phyloP scores from a whole-genome alignment of 1,284 basidiomycete genomes.

The Leccinum subrobustum region DNA sequence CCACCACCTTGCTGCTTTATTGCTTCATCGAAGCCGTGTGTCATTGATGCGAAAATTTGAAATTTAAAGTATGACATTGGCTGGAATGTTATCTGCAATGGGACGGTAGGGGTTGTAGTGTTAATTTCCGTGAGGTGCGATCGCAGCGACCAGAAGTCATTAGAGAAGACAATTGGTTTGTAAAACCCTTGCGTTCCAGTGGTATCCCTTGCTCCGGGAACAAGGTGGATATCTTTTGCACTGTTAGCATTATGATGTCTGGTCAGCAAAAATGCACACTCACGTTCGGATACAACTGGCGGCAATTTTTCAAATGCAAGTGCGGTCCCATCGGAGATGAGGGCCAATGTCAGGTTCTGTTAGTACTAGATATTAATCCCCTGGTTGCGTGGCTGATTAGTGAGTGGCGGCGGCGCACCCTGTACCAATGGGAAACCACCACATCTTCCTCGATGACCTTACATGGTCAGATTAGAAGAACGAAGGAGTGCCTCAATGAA shows the following conservation, averaged over 20 bases:
- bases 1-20: constrained; percentile 67
- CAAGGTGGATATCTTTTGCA: constrained; percentile 54
- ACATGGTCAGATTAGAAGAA: constrained; percentile 11
- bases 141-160: constrained; percentile 92
- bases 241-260: constrained; percentile 8
- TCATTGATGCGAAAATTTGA: constrained; percentile 79
- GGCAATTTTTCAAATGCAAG: constrained; percentile 63
- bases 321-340: constrained; percentile 69
- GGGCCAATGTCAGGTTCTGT: constrained; percentile 84
- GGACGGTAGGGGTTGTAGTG: constrained; percentile 67
- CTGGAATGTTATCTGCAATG: constrained; percentile 81
- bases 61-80: constrained; percentile 88
- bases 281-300: constrained; percentile 63
- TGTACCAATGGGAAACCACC: constrained; percentile 84
- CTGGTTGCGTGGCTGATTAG: neutral
- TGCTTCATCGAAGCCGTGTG: constrained; percentile 80
- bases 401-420: constrained; percentile 38
- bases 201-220: constrained; percentile 57
- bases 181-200: constrained; percentile 67
- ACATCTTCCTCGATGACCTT: constrained; percentile 45
- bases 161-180: constrained; percentile 88
- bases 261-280: constrained; percentile 29
- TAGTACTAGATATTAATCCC: constrained; percentile 13
- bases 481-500: neutral
- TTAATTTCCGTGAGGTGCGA: constrained; percentile 83